phyloP scores from a whole-genome alignment of 106 monocot genomes.

The Allium fistulosum region DNA sequence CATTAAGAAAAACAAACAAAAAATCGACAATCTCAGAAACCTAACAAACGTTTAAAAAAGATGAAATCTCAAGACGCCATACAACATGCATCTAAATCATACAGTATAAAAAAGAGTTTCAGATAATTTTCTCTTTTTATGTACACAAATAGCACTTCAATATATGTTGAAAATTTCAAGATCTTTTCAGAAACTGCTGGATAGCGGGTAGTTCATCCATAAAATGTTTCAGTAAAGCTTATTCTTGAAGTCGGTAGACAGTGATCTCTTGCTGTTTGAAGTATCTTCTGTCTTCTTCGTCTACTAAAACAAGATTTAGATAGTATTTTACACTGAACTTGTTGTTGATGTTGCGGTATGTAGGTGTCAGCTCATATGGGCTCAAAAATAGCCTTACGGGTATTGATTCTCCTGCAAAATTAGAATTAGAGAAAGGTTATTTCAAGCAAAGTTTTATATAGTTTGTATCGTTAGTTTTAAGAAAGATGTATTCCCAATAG shows the following conservation, averaged over 20 bases:
- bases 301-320: constrained; percentile 70
- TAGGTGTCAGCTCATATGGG: constrained; percentile 75
- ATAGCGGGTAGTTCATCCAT: neutral
- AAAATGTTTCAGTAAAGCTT: neutral
- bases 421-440: no score
- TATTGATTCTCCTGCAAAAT: constrained; percentile 59
- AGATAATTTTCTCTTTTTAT: neutral
- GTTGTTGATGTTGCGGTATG: constrained; percentile 80
- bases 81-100: no score
- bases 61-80: no score
- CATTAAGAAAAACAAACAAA: no score
- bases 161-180: neutral
- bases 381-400: constrained; percentile 70
- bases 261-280: constrained; percentile 89
- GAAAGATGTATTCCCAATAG: no score
- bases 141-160: neutral
- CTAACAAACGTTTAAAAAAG: no score
- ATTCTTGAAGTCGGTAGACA: constrained; percentile 53
- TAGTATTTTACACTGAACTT: constrained; percentile 83
- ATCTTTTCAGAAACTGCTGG: neutral
- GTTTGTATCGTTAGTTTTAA: no score
- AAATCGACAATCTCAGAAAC: no score
- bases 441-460: no score
- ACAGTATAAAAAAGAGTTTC: no score
- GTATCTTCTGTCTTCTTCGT: constrained; percentile 72